Base-by-base conservation (phyloP, 257 asterid species). In the Salvia hispanica region DNA sequence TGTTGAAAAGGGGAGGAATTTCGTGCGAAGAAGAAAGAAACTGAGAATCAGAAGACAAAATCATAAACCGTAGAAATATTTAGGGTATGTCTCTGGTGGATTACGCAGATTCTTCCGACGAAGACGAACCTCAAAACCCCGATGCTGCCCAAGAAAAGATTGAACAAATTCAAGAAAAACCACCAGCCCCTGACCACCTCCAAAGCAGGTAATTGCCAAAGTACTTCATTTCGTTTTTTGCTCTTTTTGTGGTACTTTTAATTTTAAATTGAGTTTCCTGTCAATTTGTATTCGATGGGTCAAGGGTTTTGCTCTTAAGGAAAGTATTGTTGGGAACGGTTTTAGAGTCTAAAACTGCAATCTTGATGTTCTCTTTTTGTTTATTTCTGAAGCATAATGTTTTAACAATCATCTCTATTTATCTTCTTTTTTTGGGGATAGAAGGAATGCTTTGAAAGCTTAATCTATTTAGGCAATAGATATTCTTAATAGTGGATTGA, bases 141-240 rank as follows among this genome's bases (percentile, higher is more conserved):
- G 31, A 1, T 25, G 31, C 39, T 1, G 6, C 39, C 39, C 6
- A 34, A 34, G 39, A 34, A 34, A 34, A 34, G 6, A 4, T 34
- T 34, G 39, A 34, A 34, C 5, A 34, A 34, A 6, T 25, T 25
- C 31, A 1, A 25, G 31, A 25, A 25, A 25, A 25, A 25, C 31
- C 2, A 25, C 31, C 31, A 25, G 31, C 31, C 31, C 31, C 31
- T 25, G 31, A 25, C 31, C 31, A 25, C 31, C 31, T 25, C 40
- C 40, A 36, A 4, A 36, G 7, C 7, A 36, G 74, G 86, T 78
- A 73, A 42, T 58, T 59, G 15, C 13, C 14, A 9, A 40, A 18
- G n/a, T 34, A 2, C 54, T 14, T 62, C 28, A 1, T 6, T 44
- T 28, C 48, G 11, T 10, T 11, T 42, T 31, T 10, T 42, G 14